phyloP scores from a whole-genome alignment of 352 stramenopile species.

The Discostella stelligera region DNA sequence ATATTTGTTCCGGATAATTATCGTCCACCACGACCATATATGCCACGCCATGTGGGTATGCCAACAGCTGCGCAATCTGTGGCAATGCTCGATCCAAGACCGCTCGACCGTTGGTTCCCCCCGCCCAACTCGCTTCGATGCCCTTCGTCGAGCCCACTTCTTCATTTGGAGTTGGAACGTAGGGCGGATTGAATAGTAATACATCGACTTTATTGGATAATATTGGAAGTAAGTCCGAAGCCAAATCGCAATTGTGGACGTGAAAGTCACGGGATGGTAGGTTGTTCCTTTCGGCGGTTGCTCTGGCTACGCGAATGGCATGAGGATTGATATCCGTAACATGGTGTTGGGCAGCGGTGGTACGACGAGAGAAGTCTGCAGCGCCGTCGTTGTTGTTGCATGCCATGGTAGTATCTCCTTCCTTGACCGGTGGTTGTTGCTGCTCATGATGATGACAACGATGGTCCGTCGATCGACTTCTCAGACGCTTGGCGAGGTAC shows the following conservation, averaged over 20 bases:
- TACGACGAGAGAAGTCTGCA: no score
- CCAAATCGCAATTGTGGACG: constrained; percentile 87
- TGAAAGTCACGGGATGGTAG: constrained; percentile 60
- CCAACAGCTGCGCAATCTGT: constrained; percentile 83
- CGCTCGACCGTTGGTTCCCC: constrained; percentile 89
- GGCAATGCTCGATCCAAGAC: constrained; percentile 94
- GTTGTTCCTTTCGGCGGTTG: constrained; percentile 88
- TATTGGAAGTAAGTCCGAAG: constrained; percentile 47
- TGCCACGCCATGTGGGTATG: constrained; percentile 85
- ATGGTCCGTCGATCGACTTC: constrained; percentile 19
- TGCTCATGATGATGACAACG: constrained; percentile 5
- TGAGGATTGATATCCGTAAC: constrained; percentile 93
- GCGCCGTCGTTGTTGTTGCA: background rate
- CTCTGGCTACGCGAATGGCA: constrained; percentile 84
- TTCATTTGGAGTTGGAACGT: constrained; percentile 94
- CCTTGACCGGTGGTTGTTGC: background rate
- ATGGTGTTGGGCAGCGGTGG: constrained; percentile 61
- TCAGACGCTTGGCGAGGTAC: constrained; percentile 62
- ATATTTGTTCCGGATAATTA: constrained; percentile 94
- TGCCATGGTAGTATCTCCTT: background rate
- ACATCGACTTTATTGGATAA: constrained; percentile 87
- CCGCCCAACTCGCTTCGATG: constrained; percentile 96
- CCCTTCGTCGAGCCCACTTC: constrained; percentile 90
- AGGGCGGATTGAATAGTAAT: constrained; percentile 98
- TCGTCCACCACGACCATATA: constrained; percentile 97